Evolutionary conservation across 106 monocot genomes (phyloP), one percentile per base, ranked within the genome.

Genomic region (Posidonia australis): DNA sequence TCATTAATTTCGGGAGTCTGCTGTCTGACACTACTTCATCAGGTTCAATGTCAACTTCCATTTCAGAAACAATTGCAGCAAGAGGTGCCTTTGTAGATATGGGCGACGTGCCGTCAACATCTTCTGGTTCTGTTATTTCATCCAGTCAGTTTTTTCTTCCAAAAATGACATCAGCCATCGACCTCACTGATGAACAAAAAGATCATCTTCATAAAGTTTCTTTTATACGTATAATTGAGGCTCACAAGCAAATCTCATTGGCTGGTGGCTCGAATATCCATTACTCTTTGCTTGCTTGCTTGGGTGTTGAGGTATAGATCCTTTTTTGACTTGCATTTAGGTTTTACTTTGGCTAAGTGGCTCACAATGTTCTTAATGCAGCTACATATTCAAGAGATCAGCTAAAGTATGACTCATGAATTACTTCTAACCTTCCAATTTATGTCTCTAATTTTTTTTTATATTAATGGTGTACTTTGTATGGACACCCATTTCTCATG

Each of bases 171-270:
- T 67, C 53, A 56, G 72, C 74, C 72, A 51, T 82, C 48, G 67
- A 80, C 22, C 71, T 96, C 14, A 79, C 73, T 44, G 86, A 96
- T 75, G 87, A 90, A 57, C 87, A 80, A 54, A 96, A 96, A 56
- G 90, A 96, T 68, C 44, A 78, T 10, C 63, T 96, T 19, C 94
- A 90, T 44, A 96, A 84, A 68, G 66, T 54, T 21, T 81, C 90
- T 52, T 90, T 82, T 64, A 20, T 72, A 48, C 84, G 90, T 32
- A 84, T 96, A 56, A 68, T 96, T 73, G 82, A 84, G 31, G 68
- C 82, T 67, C 78, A 84, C 65, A 90, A 90, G 70, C 79, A 90
- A 73, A 70, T 87, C 47, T 58, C 66, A 56, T 46, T 77, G 26
- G 79, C 76, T 65, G 90, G 76, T 46, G 74, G 82, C 47, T 76